Conservation (phyloP, 495 filamentous ascomycete genomes). For the Neurospora sp. region DNA sequence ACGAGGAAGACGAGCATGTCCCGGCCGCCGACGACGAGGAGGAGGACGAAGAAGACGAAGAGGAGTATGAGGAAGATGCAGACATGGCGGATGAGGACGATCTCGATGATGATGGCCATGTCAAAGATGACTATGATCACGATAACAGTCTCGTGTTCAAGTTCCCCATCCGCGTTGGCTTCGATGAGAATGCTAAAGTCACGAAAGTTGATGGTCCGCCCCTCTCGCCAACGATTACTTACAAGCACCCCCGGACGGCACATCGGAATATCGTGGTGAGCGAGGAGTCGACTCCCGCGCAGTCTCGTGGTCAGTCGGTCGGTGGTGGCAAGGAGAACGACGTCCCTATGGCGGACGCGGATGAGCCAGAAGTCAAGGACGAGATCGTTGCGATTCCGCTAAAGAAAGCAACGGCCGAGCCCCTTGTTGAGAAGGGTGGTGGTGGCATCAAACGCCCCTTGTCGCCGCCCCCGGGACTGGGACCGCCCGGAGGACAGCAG, state of each 20-base stretch:
- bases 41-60: slow-evolving; percentile 48
- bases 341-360: slow-evolving; percentile 5
- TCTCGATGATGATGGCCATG: slow-evolving; percentile 23
- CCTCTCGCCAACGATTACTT: slow-evolving; percentile 1
- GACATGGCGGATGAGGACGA: slow-evolving; percentile 44
- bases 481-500: background rate
- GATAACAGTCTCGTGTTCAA: slow-evolving; percentile 54
- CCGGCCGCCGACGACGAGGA: slow-evolving; percentile 25
- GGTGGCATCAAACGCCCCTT: background rate
- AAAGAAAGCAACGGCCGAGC: background rate
- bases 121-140: slow-evolving; percentile 14
- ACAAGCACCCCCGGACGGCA: slow-evolving; percentile 13
- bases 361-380: slow-evolving; percentile 16
- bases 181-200: slow-evolving; percentile 22
- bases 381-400: slow-evolving; percentile 17
- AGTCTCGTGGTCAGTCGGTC: slow-evolving; percentile 1
- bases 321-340: slow-evolving; percentile 4
- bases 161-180: slow-evolving; percentile 33
- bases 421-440: background rate
- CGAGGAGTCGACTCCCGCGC: slow-evolving; percentile 13
- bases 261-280: slow-evolving; percentile 21
- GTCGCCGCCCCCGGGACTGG: background rate
- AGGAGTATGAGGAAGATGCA: slow-evolving; percentile 47
- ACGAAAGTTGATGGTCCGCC: slow-evolving; percentile 12
- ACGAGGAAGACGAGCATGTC: slow-evolving; percentile 46